Evolutionary conservation across 495 filamentous ascomycete species (phyloP).

Genomic region (Tricharina praecox): DNA sequence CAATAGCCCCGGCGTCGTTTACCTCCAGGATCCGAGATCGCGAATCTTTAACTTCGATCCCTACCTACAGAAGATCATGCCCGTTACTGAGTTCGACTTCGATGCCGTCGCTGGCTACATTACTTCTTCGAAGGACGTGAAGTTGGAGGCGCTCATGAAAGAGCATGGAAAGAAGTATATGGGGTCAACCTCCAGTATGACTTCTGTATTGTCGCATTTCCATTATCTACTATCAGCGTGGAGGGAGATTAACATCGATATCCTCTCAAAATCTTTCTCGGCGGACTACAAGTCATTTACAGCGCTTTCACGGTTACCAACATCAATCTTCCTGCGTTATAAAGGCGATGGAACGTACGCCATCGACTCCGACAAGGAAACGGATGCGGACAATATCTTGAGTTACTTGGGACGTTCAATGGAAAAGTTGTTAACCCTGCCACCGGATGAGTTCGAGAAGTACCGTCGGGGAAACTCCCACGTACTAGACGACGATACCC

Average conservation of each 20-base stretch:
- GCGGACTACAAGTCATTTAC: constrained; percentile 49
- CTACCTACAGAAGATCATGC: constrained; percentile 81
- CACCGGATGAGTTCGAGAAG: constrained; percentile 63
- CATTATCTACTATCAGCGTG: constrained; percentile 79
- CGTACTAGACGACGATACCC: constrained; percentile 46
- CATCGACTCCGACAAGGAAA: constrained; percentile 96
- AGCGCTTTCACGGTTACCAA: constrained; percentile 46
- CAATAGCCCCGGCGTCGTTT: constrained; percentile 66
- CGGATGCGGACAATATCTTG: constrained; percentile 66
- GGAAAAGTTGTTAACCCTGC: constrained; percentile 84
- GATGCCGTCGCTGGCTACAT: constrained; percentile 65
- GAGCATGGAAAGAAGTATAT: constrained; percentile 63
- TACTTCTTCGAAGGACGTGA: constrained; percentile 69
- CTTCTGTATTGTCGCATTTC: constrained; percentile 68
- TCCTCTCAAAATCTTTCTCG: constrained; percentile 49
- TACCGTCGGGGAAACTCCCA: constrained; percentile 52
- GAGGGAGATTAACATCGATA: constrained; percentile 48
- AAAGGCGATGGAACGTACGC: constrained; percentile 67
- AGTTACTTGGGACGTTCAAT: constrained; percentile 84
- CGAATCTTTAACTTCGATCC: constrained; percentile 91
- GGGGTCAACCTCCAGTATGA: constrained; percentile 95
- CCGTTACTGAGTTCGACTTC: constrained; percentile 80
- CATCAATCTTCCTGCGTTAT: constrained; percentile 69
- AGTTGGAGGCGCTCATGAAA: constrained; percentile 46
- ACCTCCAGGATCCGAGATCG: constrained; percentile 75